phyloP scores from a whole-genome alignment of 306 rosid genomes.

The Quercus wislizeni region DNA sequence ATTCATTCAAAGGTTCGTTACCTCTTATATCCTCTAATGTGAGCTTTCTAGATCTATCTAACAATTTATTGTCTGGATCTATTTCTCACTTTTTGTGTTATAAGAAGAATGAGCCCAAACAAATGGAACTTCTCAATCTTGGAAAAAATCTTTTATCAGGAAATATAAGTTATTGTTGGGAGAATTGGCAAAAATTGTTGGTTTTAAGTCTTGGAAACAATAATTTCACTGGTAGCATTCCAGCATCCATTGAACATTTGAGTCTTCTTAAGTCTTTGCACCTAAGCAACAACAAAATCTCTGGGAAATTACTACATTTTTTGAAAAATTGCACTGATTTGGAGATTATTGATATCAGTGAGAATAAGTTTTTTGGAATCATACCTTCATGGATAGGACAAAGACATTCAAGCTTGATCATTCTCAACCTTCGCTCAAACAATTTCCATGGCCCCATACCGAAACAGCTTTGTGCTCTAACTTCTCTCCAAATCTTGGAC shows the following conservation, averaged over 20 bases:
- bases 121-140: not conserved
- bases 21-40: not conserved
- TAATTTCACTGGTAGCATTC: constrained; percentile 20
- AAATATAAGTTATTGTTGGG: constrained; percentile 22
- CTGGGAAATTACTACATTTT: too few relatives aligned
- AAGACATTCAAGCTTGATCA: too few relatives aligned
- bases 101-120: rapidly evolving
- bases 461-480: too few relatives aligned
- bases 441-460: too few relatives aligned
- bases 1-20: constrained; percentile 16
- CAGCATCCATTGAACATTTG: constrained; percentile 6
- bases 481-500: too few relatives aligned
- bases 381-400: too few relatives aligned
- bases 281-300: not conserved
- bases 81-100: constrained; percentile 3
- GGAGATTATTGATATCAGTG: too few relatives aligned
- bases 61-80: constrained; percentile 8
- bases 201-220: constrained; percentile 7
- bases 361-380: too few relatives aligned
- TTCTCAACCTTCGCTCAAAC: too few relatives aligned
- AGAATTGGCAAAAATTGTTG: not conserved
- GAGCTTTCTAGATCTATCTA: not conserved
- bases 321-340: too few relatives aligned
- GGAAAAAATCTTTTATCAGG: constrained; percentile 17
- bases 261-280: not conserved